These are phyloP conservation scores for Eucalyptus victrix DNA, from an alignment of 345 rosid genomes.

Conservation along the genomic window DNA sequence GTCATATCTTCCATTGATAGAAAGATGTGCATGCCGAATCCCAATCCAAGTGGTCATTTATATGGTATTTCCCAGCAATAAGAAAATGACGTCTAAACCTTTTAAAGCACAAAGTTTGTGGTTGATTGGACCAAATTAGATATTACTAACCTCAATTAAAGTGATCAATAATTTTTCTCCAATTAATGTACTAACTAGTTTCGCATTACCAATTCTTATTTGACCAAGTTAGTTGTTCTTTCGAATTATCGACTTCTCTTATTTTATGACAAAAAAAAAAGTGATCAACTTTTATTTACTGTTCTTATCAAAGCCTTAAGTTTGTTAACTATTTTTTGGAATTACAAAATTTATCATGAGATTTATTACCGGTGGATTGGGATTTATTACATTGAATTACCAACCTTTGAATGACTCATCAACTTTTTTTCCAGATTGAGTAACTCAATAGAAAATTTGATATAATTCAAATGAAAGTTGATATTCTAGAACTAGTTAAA, in stretches of 20 bases:
- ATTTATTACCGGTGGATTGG: not conserved
- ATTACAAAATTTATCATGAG: not conserved
- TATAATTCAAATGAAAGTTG: not conserved
- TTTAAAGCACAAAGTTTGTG: not conserved
- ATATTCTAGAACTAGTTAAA: not conserved
- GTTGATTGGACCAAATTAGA: not conserved
- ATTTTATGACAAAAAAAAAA: not conserved
- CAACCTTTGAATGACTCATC: not conserved
- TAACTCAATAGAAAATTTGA: not conserved
- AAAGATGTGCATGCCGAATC: not conserved
- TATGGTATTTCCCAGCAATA: not conserved
- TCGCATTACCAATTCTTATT: not conserved
- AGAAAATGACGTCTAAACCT: not conserved
- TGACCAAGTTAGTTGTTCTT: not conserved
- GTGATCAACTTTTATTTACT: not conserved
- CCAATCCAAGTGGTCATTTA: not conserved
- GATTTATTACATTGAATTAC: not conserved
- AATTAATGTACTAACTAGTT: not conserved
- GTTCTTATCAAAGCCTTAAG: not conserved
- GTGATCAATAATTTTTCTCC: not conserved
- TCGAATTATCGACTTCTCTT: rapidly evolving
- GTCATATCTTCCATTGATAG: not conserved
- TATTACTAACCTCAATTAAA: not conserved
- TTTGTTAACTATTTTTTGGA: not conserved
- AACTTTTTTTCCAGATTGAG: not conserved